Conservation (phyloP, 805 yeast species). For the Kurtzmaniella cleridarum region DNA sequence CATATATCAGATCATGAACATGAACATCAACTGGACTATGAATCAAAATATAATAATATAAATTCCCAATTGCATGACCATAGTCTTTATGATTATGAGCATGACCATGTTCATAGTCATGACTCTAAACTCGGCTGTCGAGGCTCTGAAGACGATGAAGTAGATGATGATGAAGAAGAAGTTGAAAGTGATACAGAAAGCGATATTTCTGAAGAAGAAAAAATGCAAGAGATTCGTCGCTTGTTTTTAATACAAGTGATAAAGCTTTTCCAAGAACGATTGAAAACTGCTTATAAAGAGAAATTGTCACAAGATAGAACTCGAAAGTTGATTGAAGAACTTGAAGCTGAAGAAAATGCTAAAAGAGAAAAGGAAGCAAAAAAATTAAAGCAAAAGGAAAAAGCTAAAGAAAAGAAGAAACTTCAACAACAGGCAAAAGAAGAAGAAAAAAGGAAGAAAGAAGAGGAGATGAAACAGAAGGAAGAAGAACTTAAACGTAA, state of each 20-base stretch:
- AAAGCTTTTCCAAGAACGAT: constrained; percentile 66
- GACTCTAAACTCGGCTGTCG: neutral
- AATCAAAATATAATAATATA: no score
- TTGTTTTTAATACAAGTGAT: constrained; percentile 78
- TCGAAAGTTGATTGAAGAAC: constrained; percentile 55
- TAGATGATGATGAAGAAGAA: constrained; percentile 41
- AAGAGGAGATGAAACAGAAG: constrained; percentile 42
- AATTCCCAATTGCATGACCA: neutral
- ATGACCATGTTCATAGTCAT: constrained; percentile 3
- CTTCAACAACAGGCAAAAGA: constrained; percentile 57
- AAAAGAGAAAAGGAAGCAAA: constrained; percentile 63
- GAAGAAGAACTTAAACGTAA: constrained; percentile 26
- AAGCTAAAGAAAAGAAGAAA: constrained; percentile 65
- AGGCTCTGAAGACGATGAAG: constrained; percentile 23
- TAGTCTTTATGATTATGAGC: neutral
- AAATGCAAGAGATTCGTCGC: constrained; percentile 73
- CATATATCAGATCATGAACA: neutral
- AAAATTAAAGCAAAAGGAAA: constrained; percentile 60
- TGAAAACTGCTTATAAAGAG: constrained; percentile 72
- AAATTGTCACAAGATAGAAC: constrained; percentile 74
- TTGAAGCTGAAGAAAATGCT: constrained; percentile 63
- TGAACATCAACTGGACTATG: no score
- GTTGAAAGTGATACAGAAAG: constrained; percentile 27
- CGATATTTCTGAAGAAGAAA: constrained; percentile 47
- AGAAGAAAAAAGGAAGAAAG: constrained; percentile 52